phyloP scores from a whole-genome alignment of 2,329 filamentous ascomycete species.

The Phialophora chinensis region DNA sequence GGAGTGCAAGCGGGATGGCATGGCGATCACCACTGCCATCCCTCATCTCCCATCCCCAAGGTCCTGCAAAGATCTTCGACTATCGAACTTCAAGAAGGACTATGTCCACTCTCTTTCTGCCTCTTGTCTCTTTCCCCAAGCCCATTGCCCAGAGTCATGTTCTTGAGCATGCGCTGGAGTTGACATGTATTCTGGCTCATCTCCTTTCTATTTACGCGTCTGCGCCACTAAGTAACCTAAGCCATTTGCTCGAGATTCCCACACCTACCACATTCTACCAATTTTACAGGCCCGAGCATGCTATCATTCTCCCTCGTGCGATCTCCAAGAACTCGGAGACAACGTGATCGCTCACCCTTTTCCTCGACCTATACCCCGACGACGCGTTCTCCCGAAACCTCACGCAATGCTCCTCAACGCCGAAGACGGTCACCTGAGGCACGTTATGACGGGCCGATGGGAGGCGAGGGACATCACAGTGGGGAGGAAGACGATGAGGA shows the following conservation, averaged over 20 bases:
- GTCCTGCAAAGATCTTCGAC: background rate
- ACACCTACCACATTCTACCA: background rate
- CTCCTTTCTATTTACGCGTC: constrained; percentile 15
- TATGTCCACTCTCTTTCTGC: background rate
- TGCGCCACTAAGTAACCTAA: background rate
- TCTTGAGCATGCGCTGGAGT: background rate
- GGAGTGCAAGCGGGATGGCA: constrained; percentile 4
- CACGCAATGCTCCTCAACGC: constrained; percentile 29
- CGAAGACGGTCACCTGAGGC: constrained; percentile 11
- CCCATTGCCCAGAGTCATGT: background rate
- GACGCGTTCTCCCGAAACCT: constrained; percentile 27
- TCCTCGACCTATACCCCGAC: constrained; percentile 41
- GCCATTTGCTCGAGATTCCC: background rate
- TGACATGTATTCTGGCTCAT: background rate
- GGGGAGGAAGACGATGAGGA: constrained; percentile 32
- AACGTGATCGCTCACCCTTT: constrained; percentile 41
- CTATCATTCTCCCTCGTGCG: constrained; percentile 29
- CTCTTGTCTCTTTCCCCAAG: background rate
- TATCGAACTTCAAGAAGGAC: constrained; percentile 4
- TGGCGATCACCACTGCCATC: background rate
- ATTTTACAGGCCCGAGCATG: constrained; percentile 21
- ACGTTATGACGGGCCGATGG: constrained; percentile 16
- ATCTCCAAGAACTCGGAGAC: constrained; percentile 22
- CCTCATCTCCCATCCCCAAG: background rate
- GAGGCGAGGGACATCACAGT: constrained; percentile 19